Percentiles rank a stretch among this genome's conserved stretches.
Conservation (phyloP, 805 yeast genomes). For the Ogataea glucozyma region DNA sequence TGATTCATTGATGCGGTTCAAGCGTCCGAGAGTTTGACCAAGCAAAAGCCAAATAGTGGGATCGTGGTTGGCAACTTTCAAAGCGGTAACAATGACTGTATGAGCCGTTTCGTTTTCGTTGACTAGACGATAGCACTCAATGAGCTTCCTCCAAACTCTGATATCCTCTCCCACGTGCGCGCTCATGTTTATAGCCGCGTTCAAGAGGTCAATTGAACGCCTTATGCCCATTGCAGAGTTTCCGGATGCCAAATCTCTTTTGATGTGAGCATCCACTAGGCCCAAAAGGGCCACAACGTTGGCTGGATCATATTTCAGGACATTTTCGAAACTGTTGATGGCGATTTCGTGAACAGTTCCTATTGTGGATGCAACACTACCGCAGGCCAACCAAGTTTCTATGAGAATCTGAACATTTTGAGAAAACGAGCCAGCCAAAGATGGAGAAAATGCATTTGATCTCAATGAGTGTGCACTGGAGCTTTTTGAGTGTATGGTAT, state of each 20-base stretch:
- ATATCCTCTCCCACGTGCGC: slow-evolving; percentile 42
- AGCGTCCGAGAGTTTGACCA: slow-evolving; percentile 49
- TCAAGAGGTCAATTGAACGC: slow-evolving; percentile 42
- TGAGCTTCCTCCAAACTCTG: slow-evolving; percentile 48
- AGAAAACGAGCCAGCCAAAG: slow-evolving; percentile 3
- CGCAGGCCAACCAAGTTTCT: slow-evolving; percentile 48
- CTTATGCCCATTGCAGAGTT: slow-evolving; percentile 41
- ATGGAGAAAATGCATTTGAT: not conserved
- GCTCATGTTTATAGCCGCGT: slow-evolving; percentile 38
- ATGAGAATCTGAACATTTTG: slow-evolving; percentile 7
- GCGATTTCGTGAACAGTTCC: slow-evolving; percentile 42
- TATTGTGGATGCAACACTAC: slow-evolving; percentile 45
- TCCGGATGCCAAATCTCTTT: slow-evolving; percentile 40
- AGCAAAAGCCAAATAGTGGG: slow-evolving; percentile 48
- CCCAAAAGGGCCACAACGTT: slow-evolving; percentile 44
- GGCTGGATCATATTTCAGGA: slow-evolving; percentile 43
- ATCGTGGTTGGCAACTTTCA: slow-evolving; percentile 30
- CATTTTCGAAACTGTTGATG: slow-evolving; percentile 44
- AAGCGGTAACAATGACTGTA: slow-evolving; percentile 25
- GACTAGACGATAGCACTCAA: slow-evolving; percentile 49
- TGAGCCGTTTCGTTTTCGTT: slow-evolving; percentile 56
- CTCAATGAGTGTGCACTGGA: too few species aligned
- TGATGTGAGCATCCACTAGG: slow-evolving; percentile 42
- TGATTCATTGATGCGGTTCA: slow-evolving; percentile 47
- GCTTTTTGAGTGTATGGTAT: not conserved